Percentiles rank a stretch among this genome's conserved stretches.
These are phyloP conservation scores for Mucor mucedo DNA, from an alignment of 371 early-diverging fungal genomes.

Conservation along the genomic window DNA sequence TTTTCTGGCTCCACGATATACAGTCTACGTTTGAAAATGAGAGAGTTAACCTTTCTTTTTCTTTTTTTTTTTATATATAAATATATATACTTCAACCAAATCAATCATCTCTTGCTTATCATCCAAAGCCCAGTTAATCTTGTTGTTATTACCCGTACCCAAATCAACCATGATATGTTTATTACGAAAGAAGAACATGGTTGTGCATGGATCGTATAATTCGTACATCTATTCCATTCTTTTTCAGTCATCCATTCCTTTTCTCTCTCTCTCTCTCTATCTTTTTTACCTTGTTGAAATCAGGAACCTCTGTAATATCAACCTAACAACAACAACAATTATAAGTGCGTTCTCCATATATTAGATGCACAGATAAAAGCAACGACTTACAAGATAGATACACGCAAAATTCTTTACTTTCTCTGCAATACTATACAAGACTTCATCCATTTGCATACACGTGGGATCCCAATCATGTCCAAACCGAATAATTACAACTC, in stretches of 20 bases:
- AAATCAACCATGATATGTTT: constrained; percentile 98
- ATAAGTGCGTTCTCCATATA: background rate
- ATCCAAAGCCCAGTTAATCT: constrained; percentile 96
- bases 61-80: background rate
- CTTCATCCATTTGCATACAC: constrained; percentile 98
- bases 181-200: constrained; percentile 94
- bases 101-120: constrained; percentile 90
- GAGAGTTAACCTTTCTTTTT: background rate
- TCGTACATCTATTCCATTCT: constrained; percentile 81
- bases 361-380: background rate
- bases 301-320: constrained; percentile 85
- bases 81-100: constrained; percentile 68
- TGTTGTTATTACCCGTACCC: constrained; percentile 99
- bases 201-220: constrained; percentile 95
- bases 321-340: constrained; percentile 41
- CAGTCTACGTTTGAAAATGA: constrained; percentile 55
- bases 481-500: constrained; percentile 95
- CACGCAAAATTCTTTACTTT: constrained; percentile 98
- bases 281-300: constrained; percentile 81
- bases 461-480: constrained; percentile 97
- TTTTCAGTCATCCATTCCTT: background rate
- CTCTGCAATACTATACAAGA: constrained; percentile 90
- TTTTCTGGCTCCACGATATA: constrained; percentile 93
- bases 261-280: too few relatives aligned
- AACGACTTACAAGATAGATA: constrained; percentile 76